A percentile compares a stretch with the other conserved stretches of the same genome.
These are phyloP conservation scores for Talaromyces sp. DNA, from an alignment of 2,329 filamentous ascomycete genomes.

Conservation along the genomic window DNA sequence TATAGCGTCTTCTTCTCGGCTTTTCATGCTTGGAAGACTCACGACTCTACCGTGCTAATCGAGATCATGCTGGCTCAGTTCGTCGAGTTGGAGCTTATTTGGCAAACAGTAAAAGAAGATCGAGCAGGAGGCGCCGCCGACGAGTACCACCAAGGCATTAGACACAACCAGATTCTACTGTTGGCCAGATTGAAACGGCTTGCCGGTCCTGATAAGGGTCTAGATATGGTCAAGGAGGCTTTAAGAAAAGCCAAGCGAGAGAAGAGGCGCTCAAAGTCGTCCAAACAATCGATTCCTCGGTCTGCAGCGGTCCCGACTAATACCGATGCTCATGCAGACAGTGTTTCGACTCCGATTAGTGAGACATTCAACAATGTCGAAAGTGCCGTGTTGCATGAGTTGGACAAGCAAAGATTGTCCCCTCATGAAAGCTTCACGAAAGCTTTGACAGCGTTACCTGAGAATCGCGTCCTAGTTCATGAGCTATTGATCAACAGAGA, in stretches of 20 bases:
- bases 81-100: constrained; percentile 63
- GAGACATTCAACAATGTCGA: constrained; percentile 41
- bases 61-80: constrained; percentile 66
- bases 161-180: constrained; percentile 62
- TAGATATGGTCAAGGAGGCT: constrained; percentile 58
- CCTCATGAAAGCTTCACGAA: constrained; percentile 46
- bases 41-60: constrained; percentile 60
- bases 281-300: constrained; percentile 57
- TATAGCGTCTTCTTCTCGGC: constrained; percentile 60
- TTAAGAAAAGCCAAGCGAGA: constrained; percentile 58
- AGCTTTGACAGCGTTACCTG: constrained; percentile 58
- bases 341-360: constrained; percentile 38
- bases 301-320: constrained; percentile 44
- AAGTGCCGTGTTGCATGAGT: constrained; percentile 32
- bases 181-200: constrained; percentile 61
- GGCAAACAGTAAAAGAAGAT: constrained; percentile 65
- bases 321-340: constrained; percentile 35
- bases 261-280: constrained; percentile 49
- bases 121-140: constrained; percentile 59
- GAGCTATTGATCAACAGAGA: constrained; percentile 64
- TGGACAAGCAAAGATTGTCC: constrained; percentile 34
- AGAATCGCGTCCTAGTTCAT: constrained; percentile 61
- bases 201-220: constrained; percentile 58
- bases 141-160: constrained; percentile 63
- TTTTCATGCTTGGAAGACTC: constrained; percentile 63